Conservation (phyloP, 768 basidiomycete genomes). For the Amanita molliuscula region DNA sequence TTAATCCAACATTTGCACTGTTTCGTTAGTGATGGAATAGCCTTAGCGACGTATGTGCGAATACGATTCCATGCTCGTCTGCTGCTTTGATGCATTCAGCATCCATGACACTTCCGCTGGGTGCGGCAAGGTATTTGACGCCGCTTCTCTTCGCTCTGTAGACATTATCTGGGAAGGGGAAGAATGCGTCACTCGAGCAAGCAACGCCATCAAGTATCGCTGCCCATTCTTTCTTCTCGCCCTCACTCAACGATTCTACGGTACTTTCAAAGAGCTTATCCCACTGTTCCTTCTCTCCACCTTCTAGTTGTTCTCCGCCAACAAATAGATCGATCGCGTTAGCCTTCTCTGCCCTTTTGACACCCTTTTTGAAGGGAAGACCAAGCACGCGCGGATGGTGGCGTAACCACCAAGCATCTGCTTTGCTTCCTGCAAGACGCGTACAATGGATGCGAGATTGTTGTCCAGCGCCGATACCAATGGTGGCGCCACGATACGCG, state of each 20-base stretch:
- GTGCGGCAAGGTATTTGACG: constrained; percentile 84
- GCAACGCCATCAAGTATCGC: constrained; percentile 72
- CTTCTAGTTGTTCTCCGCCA: constrained; percentile 71
- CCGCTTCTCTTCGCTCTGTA: constrained; percentile 89
- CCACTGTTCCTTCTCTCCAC: constrained; percentile 87
- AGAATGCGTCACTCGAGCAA: constrained; percentile 97
- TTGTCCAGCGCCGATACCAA: constrained; percentile 96
- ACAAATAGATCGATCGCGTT: constrained; percentile 98
- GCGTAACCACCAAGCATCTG: constrained; percentile 99
- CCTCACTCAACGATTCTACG: constrained; percentile 52
- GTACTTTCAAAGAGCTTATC: constrained; percentile 72
- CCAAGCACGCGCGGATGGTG: constrained; percentile 90
- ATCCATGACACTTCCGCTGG: constrained; percentile 96
- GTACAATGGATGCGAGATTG: constrained; percentile 99
- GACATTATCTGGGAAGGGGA: constrained; percentile 99
- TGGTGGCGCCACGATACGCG: constrained; percentile 81
- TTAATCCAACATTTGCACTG: too few relatives aligned
- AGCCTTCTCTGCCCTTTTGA: constrained; percentile 96
- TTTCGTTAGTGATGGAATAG: constrained; percentile 75
- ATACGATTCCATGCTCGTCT: constrained; percentile 86
- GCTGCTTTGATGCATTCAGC: constrained; percentile 93
- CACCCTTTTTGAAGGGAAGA: constrained; percentile 94
- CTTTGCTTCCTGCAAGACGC: constrained; percentile 91
- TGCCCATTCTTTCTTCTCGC: constrained; percentile 71
- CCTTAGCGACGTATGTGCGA: constrained; percentile 79